A percentile compares a stretch with the other conserved stretches of the same genome.
phyloP scores from a whole-genome alignment of 2,329 filamentous ascomycete genomes.

The Aspergillus ochraceus region DNA sequence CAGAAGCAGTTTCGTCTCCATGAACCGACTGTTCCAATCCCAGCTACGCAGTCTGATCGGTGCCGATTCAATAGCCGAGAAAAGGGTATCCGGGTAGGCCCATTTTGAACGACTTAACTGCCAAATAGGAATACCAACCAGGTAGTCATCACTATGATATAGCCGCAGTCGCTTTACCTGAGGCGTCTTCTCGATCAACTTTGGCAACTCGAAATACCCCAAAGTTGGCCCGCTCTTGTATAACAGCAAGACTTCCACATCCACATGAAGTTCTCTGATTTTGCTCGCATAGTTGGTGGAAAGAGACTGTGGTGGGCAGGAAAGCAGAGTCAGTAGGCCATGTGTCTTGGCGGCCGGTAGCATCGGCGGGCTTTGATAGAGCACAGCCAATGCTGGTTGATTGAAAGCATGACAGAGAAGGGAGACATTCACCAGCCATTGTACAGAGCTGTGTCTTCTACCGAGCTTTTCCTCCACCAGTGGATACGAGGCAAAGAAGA shows the following conservation, averaged over 20 bases:
- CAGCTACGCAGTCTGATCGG: constrained; percentile 50
- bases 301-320: constrained; percentile 51
- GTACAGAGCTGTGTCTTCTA: constrained; percentile 26
- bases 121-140: constrained; percentile 33
- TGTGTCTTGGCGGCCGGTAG: constrained; percentile 52
- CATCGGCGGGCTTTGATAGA: constrained; percentile 71
- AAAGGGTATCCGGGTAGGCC: constrained; percentile 67
- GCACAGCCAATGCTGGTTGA: constrained; percentile 70
- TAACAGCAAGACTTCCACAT: constrained; percentile 60
- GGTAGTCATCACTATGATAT: constrained; percentile 64
- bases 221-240: constrained; percentile 54
- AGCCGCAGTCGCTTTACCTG: constrained; percentile 70
- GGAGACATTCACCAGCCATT: constrained; percentile 66
- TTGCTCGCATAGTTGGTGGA: constrained; percentile 68
- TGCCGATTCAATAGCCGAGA: constrained; percentile 60
- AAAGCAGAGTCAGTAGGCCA: constrained; percentile 55
- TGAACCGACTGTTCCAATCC: constrained; percentile 57
- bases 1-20: constrained; percentile 36
- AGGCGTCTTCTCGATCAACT: constrained; percentile 64
- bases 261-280: constrained; percentile 67
- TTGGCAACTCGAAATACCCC: constrained; percentile 56
- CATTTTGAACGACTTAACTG: constrained; percentile 52
- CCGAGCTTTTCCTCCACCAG: constrained; percentile 45
- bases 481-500: constrained; percentile 64
- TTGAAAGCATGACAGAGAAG: constrained; percentile 64